Evolutionary conservation across 192 early-diverging fungal genomes (phyloP).

Genomic region (Dissophora globulifera): DNA sequence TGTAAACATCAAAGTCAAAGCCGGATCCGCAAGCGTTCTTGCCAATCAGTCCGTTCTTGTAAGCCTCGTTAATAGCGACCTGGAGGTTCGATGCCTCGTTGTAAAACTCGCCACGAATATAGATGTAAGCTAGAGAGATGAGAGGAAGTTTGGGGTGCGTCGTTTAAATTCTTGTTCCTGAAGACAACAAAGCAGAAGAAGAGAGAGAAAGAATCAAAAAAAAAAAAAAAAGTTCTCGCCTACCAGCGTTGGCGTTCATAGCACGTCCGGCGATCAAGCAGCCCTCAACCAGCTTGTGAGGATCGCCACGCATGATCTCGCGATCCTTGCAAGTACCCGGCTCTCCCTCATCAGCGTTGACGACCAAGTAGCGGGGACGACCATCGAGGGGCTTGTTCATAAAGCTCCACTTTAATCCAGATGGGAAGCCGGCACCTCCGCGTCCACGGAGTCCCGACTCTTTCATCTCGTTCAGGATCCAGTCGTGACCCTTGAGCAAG

Average conservation of each 20-base stretch:
- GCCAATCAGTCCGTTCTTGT: slow-evolving; percentile 97
- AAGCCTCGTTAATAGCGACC: slow-evolving; percentile 96
- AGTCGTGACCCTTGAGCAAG: slow-evolving; percentile 93
- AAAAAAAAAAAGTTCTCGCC: neutral
- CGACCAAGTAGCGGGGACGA: slow-evolving; percentile 92
- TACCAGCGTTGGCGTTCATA: slow-evolving; percentile 94
- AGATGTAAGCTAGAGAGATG: slow-evolving; percentile 83
- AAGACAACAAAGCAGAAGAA: no score
- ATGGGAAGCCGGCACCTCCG: slow-evolving; percentile 98
- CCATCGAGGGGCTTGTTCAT: slow-evolving; percentile 95
- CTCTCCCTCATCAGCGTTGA: slow-evolving; percentile 99
- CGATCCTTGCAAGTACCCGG: slow-evolving; percentile 95
- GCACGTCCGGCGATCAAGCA: slow-evolving; percentile 95
- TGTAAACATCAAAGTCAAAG: slow-evolving; percentile 96
- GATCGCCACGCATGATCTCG: slow-evolving; percentile 92
- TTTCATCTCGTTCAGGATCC: slow-evolving; percentile 99
- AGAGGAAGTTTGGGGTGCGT: no score
- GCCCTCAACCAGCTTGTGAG: slow-evolving; percentile 97
- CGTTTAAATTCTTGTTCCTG: no score
- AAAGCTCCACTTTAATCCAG: slow-evolving; percentile 98
- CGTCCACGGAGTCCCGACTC: slow-evolving; percentile 91
- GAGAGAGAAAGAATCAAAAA: neutral
- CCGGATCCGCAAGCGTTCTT: slow-evolving; percentile 98
- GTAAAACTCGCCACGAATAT: slow-evolving; percentile 97
- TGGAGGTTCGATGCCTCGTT: slow-evolving; percentile 95